These are phyloP conservation scores for Nicotiana obtusifolia DNA, from an alignment of 257 asterid genomes.

Conservation along the genomic window DNA sequence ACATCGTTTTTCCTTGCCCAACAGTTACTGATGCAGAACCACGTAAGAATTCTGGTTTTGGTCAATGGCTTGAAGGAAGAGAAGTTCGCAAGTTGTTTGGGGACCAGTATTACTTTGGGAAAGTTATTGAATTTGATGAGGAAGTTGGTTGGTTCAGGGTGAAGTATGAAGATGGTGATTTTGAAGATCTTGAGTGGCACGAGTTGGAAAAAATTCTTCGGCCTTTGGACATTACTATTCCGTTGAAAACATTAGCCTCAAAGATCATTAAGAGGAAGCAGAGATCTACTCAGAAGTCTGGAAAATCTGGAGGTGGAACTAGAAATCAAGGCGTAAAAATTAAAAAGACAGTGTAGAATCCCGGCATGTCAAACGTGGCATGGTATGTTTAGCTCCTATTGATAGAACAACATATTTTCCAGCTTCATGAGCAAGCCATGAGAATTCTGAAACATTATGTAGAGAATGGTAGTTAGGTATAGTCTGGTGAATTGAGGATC, in stretches of 20 bases:
- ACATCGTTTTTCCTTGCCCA: slow-evolving; percentile 13
- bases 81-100: slow-evolving; percentile 45
- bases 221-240: slow-evolving; percentile 53
- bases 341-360: slow-evolving; percentile 15
- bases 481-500: background rate
- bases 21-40: slow-evolving; percentile 18
- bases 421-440: background rate
- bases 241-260: slow-evolving; percentile 46
- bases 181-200: slow-evolving; percentile 61
- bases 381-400: background rate
- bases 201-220: slow-evolving; percentile 44
- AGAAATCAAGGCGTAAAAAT: slow-evolving; percentile 7
- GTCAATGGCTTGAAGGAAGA: slow-evolving; percentile 68
- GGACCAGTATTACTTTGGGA: slow-evolving; percentile 32
- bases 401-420: background rate
- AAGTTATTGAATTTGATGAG: slow-evolving; percentile 39
- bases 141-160: slow-evolving; percentile 60
- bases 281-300: slow-evolving; percentile 28
- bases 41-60: slow-evolving; percentile 27
- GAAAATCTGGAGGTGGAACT: slow-evolving; percentile 14
- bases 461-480: background rate
- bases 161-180: slow-evolving; percentile 63
- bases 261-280: slow-evolving; percentile 38
- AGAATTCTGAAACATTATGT: background rate
- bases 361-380: background rate